Evolutionary conservation across 495 filamentous ascomycete genomes (phyloP).

Genomic region (Neurospora sp.): DNA sequence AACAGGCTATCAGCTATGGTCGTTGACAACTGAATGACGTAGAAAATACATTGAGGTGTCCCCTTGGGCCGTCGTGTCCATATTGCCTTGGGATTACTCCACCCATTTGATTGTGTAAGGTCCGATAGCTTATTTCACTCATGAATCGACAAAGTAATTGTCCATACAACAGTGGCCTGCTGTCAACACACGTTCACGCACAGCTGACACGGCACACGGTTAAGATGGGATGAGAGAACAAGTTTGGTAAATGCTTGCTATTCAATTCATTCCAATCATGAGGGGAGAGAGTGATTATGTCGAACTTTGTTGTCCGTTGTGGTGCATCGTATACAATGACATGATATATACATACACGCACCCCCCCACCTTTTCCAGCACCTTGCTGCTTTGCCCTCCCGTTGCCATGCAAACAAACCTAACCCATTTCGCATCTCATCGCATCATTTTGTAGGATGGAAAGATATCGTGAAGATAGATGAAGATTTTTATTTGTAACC

Average conservation of each 20-base stretch:
- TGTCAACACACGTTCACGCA: background rate
- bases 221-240: too few species aligned
- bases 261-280: background rate
- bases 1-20: too few species aligned
- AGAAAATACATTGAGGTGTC: too few species aligned
- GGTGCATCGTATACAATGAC: background rate
- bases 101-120: too few species aligned
- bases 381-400: background rate
- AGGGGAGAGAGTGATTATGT: background rate
- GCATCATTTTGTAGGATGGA: background rate
- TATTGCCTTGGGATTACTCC: too few species aligned
- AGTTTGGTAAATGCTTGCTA: background rate
- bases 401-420: background rate
- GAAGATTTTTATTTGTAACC: constrained; percentile 12
- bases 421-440: background rate
- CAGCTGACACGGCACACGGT: background rate
- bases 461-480: constrained; percentile 15
- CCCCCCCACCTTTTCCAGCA: background rate
- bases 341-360: background rate
- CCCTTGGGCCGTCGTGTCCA: too few species aligned
- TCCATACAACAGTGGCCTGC: background rate
- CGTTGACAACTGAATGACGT: too few species aligned
- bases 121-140: background rate
- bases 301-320: background rate
- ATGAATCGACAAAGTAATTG: background rate